These are phyloP conservation scores for Salvia sclarea DNA, from an alignment of 305 asterid species.

Conservation along the genomic window DNA sequence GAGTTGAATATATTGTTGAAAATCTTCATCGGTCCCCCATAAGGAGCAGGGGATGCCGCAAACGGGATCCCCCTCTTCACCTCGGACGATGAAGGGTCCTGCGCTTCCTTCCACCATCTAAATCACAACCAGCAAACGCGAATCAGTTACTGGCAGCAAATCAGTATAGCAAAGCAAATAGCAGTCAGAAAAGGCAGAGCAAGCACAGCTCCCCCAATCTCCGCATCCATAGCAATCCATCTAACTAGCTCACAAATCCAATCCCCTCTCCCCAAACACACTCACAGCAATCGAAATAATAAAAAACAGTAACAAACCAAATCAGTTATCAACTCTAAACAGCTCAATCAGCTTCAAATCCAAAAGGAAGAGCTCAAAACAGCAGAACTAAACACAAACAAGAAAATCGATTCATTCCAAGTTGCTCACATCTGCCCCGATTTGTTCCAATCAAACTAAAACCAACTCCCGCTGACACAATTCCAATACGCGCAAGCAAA, in stretches of 20 bases:
- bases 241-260: constrained; percentile 24
- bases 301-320: neutral
- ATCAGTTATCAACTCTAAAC: constrained; percentile 6
- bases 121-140: constrained; percentile 31
- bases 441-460: constrained; percentile 20
- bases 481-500: constrained; percentile 32
- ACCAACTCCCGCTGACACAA: constrained; percentile 25
- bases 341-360: constrained; percentile 27
- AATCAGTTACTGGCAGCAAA: constrained; percentile 1
- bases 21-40: constrained; percentile 86
- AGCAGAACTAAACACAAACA: constrained; percentile 27
- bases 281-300: neutral
- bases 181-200: constrained; percentile 14
- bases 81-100: constrained; percentile 53
- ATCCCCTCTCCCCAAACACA: constrained; percentile 9
- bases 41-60: constrained; percentile 62
- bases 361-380: constrained; percentile 26
- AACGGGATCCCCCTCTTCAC: constrained; percentile 62
- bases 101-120: constrained; percentile 99
- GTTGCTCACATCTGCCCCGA: constrained; percentile 26
- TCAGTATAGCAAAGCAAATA: neutral
- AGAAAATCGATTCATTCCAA: constrained; percentile 31
- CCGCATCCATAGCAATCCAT: constrained; percentile 12
- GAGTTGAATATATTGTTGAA: constrained; percentile 78
- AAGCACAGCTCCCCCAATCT: constrained; percentile 10